Evolutionary conservation across 306 rosid species (phyloP).

Genomic region (Cicer yamashitae): DNA sequence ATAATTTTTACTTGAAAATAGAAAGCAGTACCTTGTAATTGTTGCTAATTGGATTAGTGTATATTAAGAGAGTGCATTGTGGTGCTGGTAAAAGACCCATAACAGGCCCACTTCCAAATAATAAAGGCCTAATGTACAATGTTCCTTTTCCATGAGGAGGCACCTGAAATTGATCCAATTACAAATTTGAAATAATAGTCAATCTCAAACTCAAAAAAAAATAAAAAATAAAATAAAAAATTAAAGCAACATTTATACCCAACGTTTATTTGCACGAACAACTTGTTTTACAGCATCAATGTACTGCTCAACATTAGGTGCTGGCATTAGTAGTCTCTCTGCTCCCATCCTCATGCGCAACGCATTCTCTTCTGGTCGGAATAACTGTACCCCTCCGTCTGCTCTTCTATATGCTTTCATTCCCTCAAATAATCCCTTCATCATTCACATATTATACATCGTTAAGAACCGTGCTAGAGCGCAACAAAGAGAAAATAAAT

Average conservation of each 20-base stretch:
- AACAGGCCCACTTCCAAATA: slow-evolving; percentile 52
- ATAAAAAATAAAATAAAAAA: not conserved
- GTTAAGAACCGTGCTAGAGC: too few species aligned
- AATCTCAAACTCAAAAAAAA: not conserved
- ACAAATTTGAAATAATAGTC: not conserved
- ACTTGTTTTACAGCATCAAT: slow-evolving; percentile 46
- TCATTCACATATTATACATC: not conserved
- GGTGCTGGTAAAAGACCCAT: slow-evolving; percentile 52
- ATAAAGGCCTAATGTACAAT: slow-evolving; percentile 50
- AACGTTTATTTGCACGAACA: slow-evolving; percentile 43
- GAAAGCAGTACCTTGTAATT: slow-evolving; percentile 36
- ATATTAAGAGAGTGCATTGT: slow-evolving; percentile 46
- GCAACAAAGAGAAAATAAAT: too few species aligned
- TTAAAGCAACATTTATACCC: slow-evolving; percentile 35
- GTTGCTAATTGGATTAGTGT: slow-evolving; percentile 46
- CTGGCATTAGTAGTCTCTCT: slow-evolving; percentile 49
- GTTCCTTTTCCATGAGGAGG: slow-evolving; percentile 53
- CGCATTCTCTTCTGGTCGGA: slow-evolving; percentile 56
- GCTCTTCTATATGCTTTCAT: slow-evolving; percentile 51
- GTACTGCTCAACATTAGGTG: slow-evolving; percentile 54
- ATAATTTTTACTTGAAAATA: not conserved
- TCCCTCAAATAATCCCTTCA: slow-evolving; percentile 53
- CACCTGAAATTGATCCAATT: slow-evolving; percentile 33
- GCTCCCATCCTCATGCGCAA: slow-evolving; percentile 56
- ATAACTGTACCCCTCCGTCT: slow-evolving; percentile 43